phyloP scores from a whole-genome alignment of 2,329 filamentous ascomycete genomes.

The Beauveria rudraprayagi region DNA sequence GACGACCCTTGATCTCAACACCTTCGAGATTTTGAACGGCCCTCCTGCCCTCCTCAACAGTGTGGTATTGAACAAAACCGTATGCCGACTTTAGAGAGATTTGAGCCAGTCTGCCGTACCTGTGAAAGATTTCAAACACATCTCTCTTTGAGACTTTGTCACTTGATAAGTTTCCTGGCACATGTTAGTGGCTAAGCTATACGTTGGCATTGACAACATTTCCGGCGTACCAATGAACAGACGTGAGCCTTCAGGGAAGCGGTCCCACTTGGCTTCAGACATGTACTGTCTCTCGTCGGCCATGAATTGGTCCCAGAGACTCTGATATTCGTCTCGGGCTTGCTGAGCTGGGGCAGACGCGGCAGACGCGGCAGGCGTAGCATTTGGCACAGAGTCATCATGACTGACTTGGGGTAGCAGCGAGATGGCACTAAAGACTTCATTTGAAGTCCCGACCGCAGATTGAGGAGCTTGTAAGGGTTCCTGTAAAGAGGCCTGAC shows the following conservation, averaged over 20 bases:
- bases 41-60: conserved; percentile 61
- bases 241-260: conserved; percentile 67
- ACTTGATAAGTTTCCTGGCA: conserved; percentile 76
- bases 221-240: conserved; percentile 66
- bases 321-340: conserved; percentile 44
- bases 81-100: conserved; percentile 96
- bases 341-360: conserved; percentile 25
- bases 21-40: conserved; percentile 77
- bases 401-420: conserved; percentile 22
- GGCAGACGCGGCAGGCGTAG: conserved; percentile 17
- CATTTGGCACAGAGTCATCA: conserved; percentile 17
- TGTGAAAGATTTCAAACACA: conserved; percentile 83
- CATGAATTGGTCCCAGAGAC: conserved; percentile 64
- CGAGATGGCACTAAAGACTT: conserved; percentile 24
- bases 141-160: conserved; percentile 91
- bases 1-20: conserved; percentile 73
- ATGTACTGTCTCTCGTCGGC: conserved; percentile 68
- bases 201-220: conserved; percentile 18
- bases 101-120: conserved; percentile 79
- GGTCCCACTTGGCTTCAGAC: conserved; percentile 71
- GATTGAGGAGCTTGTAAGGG: conserved; percentile 19
- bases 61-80: conserved; percentile 91
- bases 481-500: conserved; percentile 20
- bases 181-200: conserved; percentile 22
- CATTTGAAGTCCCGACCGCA: conserved; percentile 23